phyloP scores from a whole-genome alignment of 169 alveolate species.

The Plasmodium fragile region DNA sequence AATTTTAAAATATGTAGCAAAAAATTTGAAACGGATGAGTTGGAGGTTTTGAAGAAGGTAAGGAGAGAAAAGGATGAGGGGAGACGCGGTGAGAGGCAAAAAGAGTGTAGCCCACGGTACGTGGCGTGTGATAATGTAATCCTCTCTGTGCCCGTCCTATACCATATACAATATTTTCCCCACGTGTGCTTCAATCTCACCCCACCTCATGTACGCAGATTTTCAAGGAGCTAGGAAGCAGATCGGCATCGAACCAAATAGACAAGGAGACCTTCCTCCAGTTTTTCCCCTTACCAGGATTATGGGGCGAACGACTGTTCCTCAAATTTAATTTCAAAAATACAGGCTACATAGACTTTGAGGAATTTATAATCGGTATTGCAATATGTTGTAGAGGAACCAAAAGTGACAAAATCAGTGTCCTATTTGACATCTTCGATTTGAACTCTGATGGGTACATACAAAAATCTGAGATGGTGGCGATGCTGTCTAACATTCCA shows the following conservation, averaged over 20 bases:
- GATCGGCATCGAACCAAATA: slow-evolving; percentile 85
- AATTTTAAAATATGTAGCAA: slow-evolving; percentile 66
- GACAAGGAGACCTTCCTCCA: slow-evolving; percentile 91
- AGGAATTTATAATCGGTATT: slow-evolving; percentile 88
- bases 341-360: slow-evolving; percentile 87
- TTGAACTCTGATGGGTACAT: slow-evolving; percentile 86
- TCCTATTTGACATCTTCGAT: slow-evolving; percentile 89
- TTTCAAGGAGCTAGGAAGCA: slow-evolving; percentile 86
- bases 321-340: slow-evolving; percentile 84
- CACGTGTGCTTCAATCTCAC: not conserved
- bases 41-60: slow-evolving; percentile 70
- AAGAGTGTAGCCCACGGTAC: no score
- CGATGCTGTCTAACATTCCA: slow-evolving; percentile 91
- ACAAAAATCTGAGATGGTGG: slow-evolving; percentile 88
- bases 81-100: no score
- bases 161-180: not conserved
- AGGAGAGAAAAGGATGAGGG: not conserved
- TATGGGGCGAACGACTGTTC: slow-evolving; percentile 92
- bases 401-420: slow-evolving; percentile 86
- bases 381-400: slow-evolving; percentile 92
- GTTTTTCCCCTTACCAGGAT: slow-evolving; percentile 90
- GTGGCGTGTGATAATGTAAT: not conserved
- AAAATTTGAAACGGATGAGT: slow-evolving; percentile 71
- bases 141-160: not conserved
- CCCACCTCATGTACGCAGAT: slow-evolving; percentile 26